Conservation (phyloP, 2,329 filamentous ascomycete genomes). For the Thelonectria olida region DNA sequence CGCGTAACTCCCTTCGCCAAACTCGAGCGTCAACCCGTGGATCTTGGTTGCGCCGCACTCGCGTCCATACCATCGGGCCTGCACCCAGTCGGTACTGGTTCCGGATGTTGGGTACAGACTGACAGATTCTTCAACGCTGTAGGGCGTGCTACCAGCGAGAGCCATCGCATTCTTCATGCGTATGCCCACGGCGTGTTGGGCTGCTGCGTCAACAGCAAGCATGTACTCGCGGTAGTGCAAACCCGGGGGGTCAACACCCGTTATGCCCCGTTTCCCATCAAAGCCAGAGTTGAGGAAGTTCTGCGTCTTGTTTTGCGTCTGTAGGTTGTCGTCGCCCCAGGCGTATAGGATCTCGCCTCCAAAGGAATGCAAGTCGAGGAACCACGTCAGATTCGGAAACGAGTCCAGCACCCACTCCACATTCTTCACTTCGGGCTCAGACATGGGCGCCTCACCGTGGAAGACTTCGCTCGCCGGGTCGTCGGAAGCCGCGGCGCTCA, state of each 20-base stretch:
- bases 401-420: conserved; percentile 62
- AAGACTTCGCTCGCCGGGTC: conserved; percentile 57
- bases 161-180: conserved; percentile 52
- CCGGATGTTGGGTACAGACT: conserved; percentile 58
- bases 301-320: conserved; percentile 54
- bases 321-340: conserved; percentile 66
- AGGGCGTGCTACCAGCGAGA: conserved; percentile 47
- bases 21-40: conserved; percentile 57
- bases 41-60: conserved; percentile 48
- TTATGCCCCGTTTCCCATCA: conserved; percentile 59
- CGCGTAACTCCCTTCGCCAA: conserved; percentile 46
- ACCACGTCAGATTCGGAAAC: conserved; percentile 62
- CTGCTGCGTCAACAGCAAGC: conserved; percentile 45
- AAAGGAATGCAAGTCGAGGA: conserved; percentile 67
- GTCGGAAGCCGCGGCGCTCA: conserved; percentile 47
- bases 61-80: conserved; percentile 52
- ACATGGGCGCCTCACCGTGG: conserved; percentile 60
- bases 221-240: conserved; percentile 57
- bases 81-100: conserved; percentile 57
- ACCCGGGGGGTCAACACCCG: conserved; percentile 47
- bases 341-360: conserved; percentile 61
- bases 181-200: conserved; percentile 44
- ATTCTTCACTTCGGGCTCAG: conserved; percentile 65
- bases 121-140: conserved; percentile 50
- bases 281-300: conserved; percentile 63